These are phyloP conservation scores for Clitopilus passeckerianus DNA, from an alignment of 768 basidiomycete species.

Conservation along the genomic window DNA sequence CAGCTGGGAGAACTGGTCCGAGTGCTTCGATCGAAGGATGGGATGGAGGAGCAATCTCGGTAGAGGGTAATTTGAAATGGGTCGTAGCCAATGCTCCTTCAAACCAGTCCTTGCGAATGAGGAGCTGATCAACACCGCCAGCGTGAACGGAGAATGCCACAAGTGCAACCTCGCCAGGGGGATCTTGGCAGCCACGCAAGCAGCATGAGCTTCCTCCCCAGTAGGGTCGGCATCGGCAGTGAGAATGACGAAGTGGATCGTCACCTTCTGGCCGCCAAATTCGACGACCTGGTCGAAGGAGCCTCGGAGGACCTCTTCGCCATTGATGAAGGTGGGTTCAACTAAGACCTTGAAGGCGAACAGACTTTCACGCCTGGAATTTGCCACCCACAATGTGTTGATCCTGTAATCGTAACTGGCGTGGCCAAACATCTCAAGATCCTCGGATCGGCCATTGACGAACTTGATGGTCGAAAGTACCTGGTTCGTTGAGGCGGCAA, in stretches of 20 bases:
- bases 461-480: slow-evolving; percentile 80
- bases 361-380: slow-evolving; percentile 79
- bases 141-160: slow-evolving; percentile 89
- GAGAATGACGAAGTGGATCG: slow-evolving; percentile 86
- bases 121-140: slow-evolving; percentile 83
- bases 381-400: slow-evolving; percentile 85
- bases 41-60: slow-evolving; percentile 20
- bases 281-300: slow-evolving; percentile 82
- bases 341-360: slow-evolving; percentile 74
- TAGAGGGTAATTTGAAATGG: slow-evolving; percentile 55
- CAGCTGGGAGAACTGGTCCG: slow-evolving; percentile 7
- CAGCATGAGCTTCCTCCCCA: slow-evolving; percentile 79
- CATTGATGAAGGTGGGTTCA: slow-evolving; percentile 52
- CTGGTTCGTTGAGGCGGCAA: slow-evolving; percentile 68
- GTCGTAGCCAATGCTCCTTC: slow-evolving; percentile 58
- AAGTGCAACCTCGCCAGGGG: slow-evolving; percentile 72
- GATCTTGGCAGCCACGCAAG: slow-evolving; percentile 78
- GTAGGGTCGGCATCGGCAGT: slow-evolving; percentile 80
- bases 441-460: slow-evolving; percentile 63
- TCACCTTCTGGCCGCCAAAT: slow-evolving; percentile 78
- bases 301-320: slow-evolving; percentile 59
- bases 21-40: not conserved
- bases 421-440: slow-evolving; percentile 85
- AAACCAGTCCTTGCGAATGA: slow-evolving; percentile 84
- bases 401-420: slow-evolving; percentile 81